Base-by-base conservation (phyloP, 108 stramenopile species). In the Nannochloropsis oceanica region DNA sequence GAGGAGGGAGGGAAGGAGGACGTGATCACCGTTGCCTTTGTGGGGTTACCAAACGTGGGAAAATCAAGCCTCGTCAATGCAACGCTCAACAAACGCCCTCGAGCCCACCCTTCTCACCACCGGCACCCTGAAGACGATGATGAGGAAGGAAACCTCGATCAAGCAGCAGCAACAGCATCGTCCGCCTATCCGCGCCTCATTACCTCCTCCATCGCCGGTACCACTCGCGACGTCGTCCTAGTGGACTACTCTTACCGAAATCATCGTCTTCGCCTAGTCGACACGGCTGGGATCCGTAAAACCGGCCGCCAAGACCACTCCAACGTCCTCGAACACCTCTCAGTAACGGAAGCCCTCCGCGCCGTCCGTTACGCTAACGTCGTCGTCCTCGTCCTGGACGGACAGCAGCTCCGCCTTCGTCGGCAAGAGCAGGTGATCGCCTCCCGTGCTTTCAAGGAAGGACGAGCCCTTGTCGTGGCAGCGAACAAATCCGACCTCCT, bases 301-400 rank as follows among this genome's bases (percentile, higher is more conserved):
- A 87, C 84, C 43, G 86, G 85, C 25, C 87, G 86, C 27, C 86
- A 84, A 11, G 86, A 88, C 81, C 84, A 80, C 7, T 42, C 27
- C 10, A 88, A 84, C 3, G 50, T 84, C 8, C 44, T 87, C 43
- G 86, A 90, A 42, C 83, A 50, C 25, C 27, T 87, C 43, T 44
- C 88, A 8, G 84, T 89, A 8, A 43, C 43, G 13, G 89, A 90
- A 22, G 87, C 88, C 12, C 43, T 90, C 44, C 87, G 89, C 43
- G 88, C 90, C 24, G 87, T 90, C 13, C 80, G 81, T 20, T 86
- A 46, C 73, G 89, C 90, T 13, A 83, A 91, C 46, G 90, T 91
- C 83, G 90, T 91, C 13, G 87, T 91, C 27, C 85, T 91, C 22
- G 89, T 91, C 43, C 83, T 91, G 44, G 90, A 91, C 42, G 89